Evolutionary conservation across 805 yeast genomes (phyloP).

Genomic region (Barnettozyma salicaria): DNA sequence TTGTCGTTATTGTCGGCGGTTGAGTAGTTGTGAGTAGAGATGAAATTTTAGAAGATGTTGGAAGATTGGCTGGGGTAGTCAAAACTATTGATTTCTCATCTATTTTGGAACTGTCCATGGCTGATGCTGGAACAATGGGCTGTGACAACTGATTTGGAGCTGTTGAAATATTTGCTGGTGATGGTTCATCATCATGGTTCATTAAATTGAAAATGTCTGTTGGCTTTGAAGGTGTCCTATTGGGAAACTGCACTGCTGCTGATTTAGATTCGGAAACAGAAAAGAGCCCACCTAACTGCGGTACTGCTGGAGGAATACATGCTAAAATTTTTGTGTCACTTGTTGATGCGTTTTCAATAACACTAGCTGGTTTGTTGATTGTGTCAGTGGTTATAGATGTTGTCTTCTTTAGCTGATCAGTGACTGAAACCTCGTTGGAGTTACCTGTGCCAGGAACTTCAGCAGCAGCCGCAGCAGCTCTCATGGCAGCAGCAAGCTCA

Average conservation of each 20-base stretch:
- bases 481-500: conserved; percentile 9
- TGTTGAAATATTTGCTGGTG: not conserved
- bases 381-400: no score
- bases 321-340: no score
- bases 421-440: not conserved
- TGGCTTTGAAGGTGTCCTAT: conserved; percentile 2
- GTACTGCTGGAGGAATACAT: no score
- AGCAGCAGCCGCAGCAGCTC: conserved; percentile 4
- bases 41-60: no score
- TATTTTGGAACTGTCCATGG: not conserved
- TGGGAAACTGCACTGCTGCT: not conserved
- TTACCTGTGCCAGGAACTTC: not conserved
- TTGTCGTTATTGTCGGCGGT: no score
- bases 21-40: no score
- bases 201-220: conserved; percentile 9
- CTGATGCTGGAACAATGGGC: not conserved
- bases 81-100: not conserved
- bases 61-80: no score
- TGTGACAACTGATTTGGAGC: not conserved
- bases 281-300: no score
- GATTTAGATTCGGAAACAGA: no score
- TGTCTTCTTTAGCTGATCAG: no score
- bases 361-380: no score
- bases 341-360: no score
- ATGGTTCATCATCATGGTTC: conserved; percentile 8